Conservation (phyloP, 2,329 filamentous ascomycete genomes). For the Hymenoscyphus fructigenus region DNA sequence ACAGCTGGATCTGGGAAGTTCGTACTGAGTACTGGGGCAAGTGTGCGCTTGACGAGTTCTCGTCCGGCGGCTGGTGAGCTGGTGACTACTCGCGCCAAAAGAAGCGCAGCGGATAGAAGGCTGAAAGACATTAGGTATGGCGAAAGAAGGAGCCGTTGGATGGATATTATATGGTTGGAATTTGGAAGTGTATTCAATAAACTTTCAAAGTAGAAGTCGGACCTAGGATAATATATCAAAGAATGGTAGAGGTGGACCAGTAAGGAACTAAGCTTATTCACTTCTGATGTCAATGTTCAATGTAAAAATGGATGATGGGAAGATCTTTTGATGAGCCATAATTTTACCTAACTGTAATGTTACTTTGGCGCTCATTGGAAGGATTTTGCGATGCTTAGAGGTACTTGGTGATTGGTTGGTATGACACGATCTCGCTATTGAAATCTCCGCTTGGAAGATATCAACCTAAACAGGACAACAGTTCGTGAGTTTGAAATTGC, state of each 20-base stretch:
- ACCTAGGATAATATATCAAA: background rate
- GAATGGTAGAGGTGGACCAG: background rate
- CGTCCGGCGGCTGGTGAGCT: constrained; percentile 5
- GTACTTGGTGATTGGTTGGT: no score
- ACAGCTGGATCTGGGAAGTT: constrained; percentile 58
- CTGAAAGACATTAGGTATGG: constrained; percentile 3
- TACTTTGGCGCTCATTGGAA: background rate
- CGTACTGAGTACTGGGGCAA: constrained; percentile 34
- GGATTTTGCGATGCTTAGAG: background rate
- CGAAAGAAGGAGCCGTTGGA: no score
- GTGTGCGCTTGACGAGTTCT: constrained; percentile 6
- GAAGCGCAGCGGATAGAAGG: constrained; percentile 8
- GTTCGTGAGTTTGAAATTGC: no score
- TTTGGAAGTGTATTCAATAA: background rate
- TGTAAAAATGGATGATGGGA: no score
- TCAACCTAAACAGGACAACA: no score
- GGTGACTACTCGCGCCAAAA: constrained; percentile 7
- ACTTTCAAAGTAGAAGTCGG: background rate
- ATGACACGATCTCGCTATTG: no score
- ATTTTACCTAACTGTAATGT: background rate
- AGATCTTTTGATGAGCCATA: background rate
- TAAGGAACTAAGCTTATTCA: background rate
- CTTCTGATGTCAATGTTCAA: background rate
- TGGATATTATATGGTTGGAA: background rate
- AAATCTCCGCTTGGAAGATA: no score